Evolutionary conservation across 208 protist genomes (phyloP).

Genomic region (Trypanosoma rangeli): DNA sequence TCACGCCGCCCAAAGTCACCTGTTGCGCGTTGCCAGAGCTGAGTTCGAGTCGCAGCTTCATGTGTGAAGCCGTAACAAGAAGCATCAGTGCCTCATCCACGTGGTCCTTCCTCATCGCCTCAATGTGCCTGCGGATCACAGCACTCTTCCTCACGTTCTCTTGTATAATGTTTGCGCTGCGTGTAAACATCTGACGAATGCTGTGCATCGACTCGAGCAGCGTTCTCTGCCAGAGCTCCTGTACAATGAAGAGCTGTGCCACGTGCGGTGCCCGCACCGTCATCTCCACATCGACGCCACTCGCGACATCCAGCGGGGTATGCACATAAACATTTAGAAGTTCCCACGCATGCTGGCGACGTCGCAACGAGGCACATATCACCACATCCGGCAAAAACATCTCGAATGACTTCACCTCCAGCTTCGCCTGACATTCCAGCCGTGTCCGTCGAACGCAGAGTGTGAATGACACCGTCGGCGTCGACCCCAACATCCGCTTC

Average conservation of each 20-base stretch:
- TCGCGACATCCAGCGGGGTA: conserved; percentile 48
- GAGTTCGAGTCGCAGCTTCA: conserved; percentile 60
- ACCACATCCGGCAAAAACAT: conserved; percentile 63
- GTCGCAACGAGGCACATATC: conserved; percentile 39
- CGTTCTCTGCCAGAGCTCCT: conserved; percentile 58
- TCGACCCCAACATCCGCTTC: conserved; percentile 27
- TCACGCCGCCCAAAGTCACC: conserved; percentile 41
- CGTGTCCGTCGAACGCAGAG: conserved; percentile 48
- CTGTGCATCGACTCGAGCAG: conserved; percentile 35
- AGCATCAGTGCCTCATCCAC: conserved; percentile 29
- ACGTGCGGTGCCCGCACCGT: conserved; percentile 68
- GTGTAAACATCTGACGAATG: conserved; percentile 36
- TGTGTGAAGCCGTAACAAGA: conserved; percentile 43
- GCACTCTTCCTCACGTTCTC: conserved; percentile 20
- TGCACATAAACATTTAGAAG: conserved; percentile 40
- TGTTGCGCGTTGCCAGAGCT: conserved; percentile 76
- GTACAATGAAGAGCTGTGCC: conserved; percentile 67
- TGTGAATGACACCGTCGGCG: conserved; percentile 32
- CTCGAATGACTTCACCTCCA: conserved; percentile 89
- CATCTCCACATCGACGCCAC: conserved; percentile 59
- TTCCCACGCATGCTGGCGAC: conserved; percentile 23
- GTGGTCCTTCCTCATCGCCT: background rate
- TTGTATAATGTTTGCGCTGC: conserved; percentile 29
- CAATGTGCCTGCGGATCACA: conserved; percentile 9
- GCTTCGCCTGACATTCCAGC: conserved; percentile 81